Evolutionary conservation across 2,329 filamentous ascomycete species (phyloP), one percentile per base, ranked within the genome.

Genomic region (Pseudogymnoascus sp.): DNA sequence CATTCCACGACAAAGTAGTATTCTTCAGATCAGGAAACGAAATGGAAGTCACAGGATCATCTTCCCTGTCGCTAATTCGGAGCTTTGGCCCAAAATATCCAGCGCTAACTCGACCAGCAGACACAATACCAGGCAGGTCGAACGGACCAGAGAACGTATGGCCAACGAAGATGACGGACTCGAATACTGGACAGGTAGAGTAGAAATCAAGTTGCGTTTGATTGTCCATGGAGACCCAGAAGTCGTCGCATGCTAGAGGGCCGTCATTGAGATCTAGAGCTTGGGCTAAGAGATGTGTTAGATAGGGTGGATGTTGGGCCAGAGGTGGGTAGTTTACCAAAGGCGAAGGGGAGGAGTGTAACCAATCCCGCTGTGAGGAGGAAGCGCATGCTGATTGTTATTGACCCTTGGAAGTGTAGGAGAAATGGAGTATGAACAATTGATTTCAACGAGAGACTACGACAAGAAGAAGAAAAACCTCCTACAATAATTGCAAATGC

Each of bases 21-120:
- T 65, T 65, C 38, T 38, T 26, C 26, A 65, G 23, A 65, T 65
- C 64, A 3, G 64, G 64, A 60, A 65, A 62, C 2, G 50, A 61
- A 11, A 65, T 50, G 9, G 47, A 23, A 1, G 64, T 65, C 4
- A 65, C 64, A 4, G 28, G n/a, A 61, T 65, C 64, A 28, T 65
- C 50, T 10, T 53, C 28, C 8, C 64, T 17, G 17, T 9, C n/a
- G 10, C n/a, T 42, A 5, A 36, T 19, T 6, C 7, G 19, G 1
- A 65, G 15, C 11, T 63, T 50, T 13, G 64, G 21, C 11, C 17
- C 17, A 6, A 21, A 11, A 42, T 42, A 42, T 11, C 38, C 38
- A 42, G 38, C 38, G 3, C 62, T 63, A 19, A 65, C 31, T 26
- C 42, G 17, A 1, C 50, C 61, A 11, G 57, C 26, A 4, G 62